These are phyloP conservation scores for Hypoxylon sp. DNA, from an alignment of 2,329 filamentous ascomycete species.

Conservation along the genomic window DNA sequence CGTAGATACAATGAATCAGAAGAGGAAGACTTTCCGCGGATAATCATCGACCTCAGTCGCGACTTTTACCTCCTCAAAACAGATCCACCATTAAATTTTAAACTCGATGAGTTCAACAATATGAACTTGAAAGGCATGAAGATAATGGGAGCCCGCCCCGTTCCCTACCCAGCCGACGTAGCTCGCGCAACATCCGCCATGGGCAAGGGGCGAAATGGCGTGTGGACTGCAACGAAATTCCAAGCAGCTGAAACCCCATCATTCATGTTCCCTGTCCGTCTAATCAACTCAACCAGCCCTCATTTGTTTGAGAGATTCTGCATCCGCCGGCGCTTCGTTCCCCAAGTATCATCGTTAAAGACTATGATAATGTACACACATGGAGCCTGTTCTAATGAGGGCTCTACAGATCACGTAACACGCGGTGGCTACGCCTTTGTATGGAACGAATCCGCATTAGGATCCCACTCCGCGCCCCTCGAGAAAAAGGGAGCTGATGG, in stretches of 20 bases:
- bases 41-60: conserved; percentile 1
- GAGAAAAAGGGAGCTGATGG: conserved; percentile 19
- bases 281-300: background rate
- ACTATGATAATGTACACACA: conserved; percentile 19
- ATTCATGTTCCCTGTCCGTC: conserved; percentile 10
- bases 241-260: background rate
- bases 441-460: background rate
- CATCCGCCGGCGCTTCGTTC: conserved; percentile 23
- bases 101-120: too few relatives aligned
- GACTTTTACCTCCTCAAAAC: conserved; percentile 4
- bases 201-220: conserved; percentile 16
- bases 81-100: too few relatives aligned
- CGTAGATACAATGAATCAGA: conserved; percentile 8
- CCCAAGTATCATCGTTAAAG: conserved; percentile 9
- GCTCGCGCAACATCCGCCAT: conserved; percentile 16
- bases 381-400: conserved; percentile 12
- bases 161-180: conserved; percentile 8
- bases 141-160: background rate
- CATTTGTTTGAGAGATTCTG: conserved; percentile 6
- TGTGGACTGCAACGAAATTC: conserved; percentile 21
- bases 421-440: conserved; percentile 17
- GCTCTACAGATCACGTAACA: background rate
- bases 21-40: conserved; percentile 12
- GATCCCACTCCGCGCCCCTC: background rate
- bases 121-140: too few relatives aligned